These are phyloP conservation scores for Scheffersomyces stipitis DNA, from an alignment of 805 yeast genomes.

Conservation along the genomic window DNA sequence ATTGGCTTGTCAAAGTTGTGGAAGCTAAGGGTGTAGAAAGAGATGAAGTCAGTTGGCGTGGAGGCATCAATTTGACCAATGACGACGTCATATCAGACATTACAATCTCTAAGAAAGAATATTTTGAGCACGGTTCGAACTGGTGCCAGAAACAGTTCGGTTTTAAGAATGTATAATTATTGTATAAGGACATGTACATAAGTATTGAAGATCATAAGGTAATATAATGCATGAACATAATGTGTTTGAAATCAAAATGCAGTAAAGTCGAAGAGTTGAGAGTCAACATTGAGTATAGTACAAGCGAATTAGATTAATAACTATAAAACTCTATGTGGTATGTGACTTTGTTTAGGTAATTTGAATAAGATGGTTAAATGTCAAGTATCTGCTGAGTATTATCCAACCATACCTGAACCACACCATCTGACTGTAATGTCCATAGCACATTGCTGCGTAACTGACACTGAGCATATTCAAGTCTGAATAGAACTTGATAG, in stretches of 20 bases:
- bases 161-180: slow-evolving; percentile 21
- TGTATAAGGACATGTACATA: no score
- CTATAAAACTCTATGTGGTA: no score
- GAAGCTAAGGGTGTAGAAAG: slow-evolving; percentile 20
- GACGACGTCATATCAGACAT: slow-evolving; percentile 49
- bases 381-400: slow-evolving; percentile 70
- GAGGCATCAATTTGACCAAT: slow-evolving; percentile 32
- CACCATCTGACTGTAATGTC: slow-evolving; percentile 87
- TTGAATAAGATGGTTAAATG: slow-evolving; percentile 63
- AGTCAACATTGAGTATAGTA: no score
- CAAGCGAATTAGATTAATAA: no score
- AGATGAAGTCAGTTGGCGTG: slow-evolving; percentile 37
- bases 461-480: slow-evolving; percentile 41
- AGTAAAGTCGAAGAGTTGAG: no score
- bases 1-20: slow-evolving; percentile 58
- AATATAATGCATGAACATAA: no score
- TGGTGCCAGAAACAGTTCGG: slow-evolving; percentile 56
- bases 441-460: slow-evolving; percentile 74
- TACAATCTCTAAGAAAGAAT: slow-evolving; percentile 73
- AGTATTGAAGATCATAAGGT: no score
- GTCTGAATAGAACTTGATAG: slow-evolving; percentile 41
- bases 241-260: no score
- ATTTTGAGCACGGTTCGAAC: slow-evolving; percentile 77
- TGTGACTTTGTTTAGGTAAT: slow-evolving; percentile 4
- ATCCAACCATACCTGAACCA: slow-evolving; percentile 96